phyloP scores from a whole-genome alignment of 495 filamentous ascomycete species.

The Podospora australis region DNA sequence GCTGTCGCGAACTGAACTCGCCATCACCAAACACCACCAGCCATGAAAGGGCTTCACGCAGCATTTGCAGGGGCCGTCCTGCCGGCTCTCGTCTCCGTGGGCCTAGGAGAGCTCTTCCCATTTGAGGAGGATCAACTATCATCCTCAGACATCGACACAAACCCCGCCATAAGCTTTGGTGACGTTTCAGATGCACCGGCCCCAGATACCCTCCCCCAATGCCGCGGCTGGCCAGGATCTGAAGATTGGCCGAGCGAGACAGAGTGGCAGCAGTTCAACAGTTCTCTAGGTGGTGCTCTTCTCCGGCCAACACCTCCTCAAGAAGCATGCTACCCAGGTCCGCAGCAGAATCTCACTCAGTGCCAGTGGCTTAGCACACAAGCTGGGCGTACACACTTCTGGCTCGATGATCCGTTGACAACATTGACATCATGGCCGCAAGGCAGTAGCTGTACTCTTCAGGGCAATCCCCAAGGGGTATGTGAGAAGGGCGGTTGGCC shows the following conservation, averaged over 20 bases:
- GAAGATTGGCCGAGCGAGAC: not conserved
- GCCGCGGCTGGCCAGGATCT: slow-evolving; percentile 5
- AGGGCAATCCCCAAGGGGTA: slow-evolving; percentile 8
- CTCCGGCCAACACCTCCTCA: slow-evolving; percentile 38
- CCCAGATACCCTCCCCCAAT: not conserved
- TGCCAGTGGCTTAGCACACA: slow-evolving; percentile 29
- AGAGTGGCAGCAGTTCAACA: slow-evolving; percentile 3
- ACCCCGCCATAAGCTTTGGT: not conserved
- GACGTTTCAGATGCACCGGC: not conserved
- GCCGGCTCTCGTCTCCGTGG: too few relatives aligned
- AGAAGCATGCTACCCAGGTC: slow-evolving; percentile 46
- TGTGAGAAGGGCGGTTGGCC: slow-evolving; percentile 54
- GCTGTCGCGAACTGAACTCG: too few relatives aligned
- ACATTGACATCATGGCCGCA: slow-evolving; percentile 33
- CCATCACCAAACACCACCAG: too few relatives aligned
- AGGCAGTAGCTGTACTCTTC: slow-evolving; percentile 28
- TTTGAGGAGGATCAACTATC: not conserved
- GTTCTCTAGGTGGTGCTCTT: not conserved
- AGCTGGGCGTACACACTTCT: slow-evolving; percentile 23
- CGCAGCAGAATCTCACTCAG: slow-evolving; percentile 34
- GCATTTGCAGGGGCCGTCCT: too few relatives aligned
- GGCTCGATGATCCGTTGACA: slow-evolving; percentile 31
- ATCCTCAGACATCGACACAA: not conserved
- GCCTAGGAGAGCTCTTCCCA: not conserved
- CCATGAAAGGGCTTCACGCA: too few relatives aligned